Base-by-base conservation (phyloP, 108 stramenopile genomes). In the Epithemia pelagica region DNA sequence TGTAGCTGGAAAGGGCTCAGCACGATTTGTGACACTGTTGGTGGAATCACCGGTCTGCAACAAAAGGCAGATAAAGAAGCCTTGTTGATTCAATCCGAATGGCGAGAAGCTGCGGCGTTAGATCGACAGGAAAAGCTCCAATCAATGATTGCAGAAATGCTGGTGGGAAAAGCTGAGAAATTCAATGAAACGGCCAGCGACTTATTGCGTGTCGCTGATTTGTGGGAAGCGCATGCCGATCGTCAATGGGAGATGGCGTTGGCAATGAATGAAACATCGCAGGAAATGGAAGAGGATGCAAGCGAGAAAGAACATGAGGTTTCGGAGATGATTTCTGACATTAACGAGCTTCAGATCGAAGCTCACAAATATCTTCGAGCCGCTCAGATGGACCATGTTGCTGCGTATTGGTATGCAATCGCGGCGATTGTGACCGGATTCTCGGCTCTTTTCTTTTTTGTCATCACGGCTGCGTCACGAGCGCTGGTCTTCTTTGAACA, bases 181-280 rank as follows among this genome's bases (percentile, higher is more conserved):
- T 58, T 18, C 56, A 58, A 58, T 27, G 56, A 58, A 58, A 58
- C 56, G 7, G 56, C 56, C 56, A 58, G 7, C 21, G 56, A 58
- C 21, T 58, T 58, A 21, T n/a, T 58, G 15, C 56, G 26, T 23
- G 56, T 58, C 25, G 56, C 56, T 7, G 56, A 58, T 21, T 19
- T 58, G 21, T 58, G 56, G 56, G 56, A 58, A 26, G 8, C 7
- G 26, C 56, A 21, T 8, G 56, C 56, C 8, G 18, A 58, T 5
- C 18, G 21, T 18, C 15, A 23, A 23, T 21, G 7, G 15, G 25
- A 58, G 26, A 8, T 8, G 18, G 56, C 56, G 5, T 5, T 7
- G 8, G 56, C 56, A 8, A 5, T 26, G 7, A 58, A 58, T 21
- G 18, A 18, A 26, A 58, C 56, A 21, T 7, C 56, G 8, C 25